Evolutionary conservation across 345 rosid species (phyloP).

Genomic region (Camelina hispida): DNA sequence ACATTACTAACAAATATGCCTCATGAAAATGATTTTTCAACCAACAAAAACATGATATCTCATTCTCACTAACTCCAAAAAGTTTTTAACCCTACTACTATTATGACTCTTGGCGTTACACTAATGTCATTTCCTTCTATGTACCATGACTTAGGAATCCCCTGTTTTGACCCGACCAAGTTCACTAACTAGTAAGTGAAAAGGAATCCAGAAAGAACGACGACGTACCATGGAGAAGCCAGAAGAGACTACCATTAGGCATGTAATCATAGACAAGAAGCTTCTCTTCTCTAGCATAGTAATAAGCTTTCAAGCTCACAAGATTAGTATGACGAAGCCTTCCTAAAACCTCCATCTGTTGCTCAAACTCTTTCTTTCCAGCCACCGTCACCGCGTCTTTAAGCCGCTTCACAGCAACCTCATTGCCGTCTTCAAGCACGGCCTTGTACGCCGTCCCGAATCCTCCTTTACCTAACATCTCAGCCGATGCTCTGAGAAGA

Average conservation of each 20-base stretch:
- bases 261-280: slow-evolving; percentile 83
- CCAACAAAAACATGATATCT: not conserved
- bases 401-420: slow-evolving; percentile 85
- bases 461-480: slow-evolving; percentile 95
- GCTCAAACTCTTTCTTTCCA: slow-evolving; percentile 76
- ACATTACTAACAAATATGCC: slow-evolving; percentile 18
- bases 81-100: slow-evolving; percentile 1
- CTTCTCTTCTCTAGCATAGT: slow-evolving; percentile 93
- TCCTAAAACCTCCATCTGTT: slow-evolving; percentile 86
- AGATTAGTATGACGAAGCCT: slow-evolving; percentile 69
- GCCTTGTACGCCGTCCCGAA: slow-evolving; percentile 95
- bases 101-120: slow-evolving; percentile 34
- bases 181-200: not conserved
- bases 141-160: slow-evolving; percentile 25
- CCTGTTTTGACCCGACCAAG: slow-evolving; percentile 28
- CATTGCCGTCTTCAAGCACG: slow-evolving; percentile 80
- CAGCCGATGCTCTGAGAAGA: slow-evolving; percentile 89
- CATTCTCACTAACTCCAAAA: slow-evolving; percentile 17
- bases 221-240: slow-evolving; percentile 93
- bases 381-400: slow-evolving; percentile 72
- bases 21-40: slow-evolving; percentile 17
- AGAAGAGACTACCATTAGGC: slow-evolving; percentile 86
- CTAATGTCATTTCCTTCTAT: slow-evolving; percentile 10
- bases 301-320: slow-evolving; percentile 79
- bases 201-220: not conserved